These are phyloP conservation scores for Magnaporthiopsis rhizophila DNA, from an alignment of 2,329 filamentous ascomycete genomes.

Conservation along the genomic window DNA sequence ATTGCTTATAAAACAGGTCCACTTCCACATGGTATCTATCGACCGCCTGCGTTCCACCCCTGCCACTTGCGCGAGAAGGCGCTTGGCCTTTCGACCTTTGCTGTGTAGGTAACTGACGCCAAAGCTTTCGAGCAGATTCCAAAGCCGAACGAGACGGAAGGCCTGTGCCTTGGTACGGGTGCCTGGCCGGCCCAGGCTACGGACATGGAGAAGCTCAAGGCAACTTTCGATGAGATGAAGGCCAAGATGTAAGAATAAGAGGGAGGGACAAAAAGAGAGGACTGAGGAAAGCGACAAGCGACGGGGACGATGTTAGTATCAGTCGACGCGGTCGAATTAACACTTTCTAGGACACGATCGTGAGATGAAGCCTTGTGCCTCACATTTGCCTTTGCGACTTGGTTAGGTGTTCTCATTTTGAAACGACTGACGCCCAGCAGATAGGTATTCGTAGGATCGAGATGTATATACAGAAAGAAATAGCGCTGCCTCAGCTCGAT, in stretches of 20 bases:
- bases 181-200: constrained; percentile 67
- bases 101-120: not conserved
- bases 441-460: not conserved
- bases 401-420: not conserved
- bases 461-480: not conserved
- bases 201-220: constrained; percentile 79
- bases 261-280: not conserved
- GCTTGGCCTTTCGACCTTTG: not conserved
- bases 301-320: too few relatives aligned
- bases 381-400: not conserved
- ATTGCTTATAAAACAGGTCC: constrained; percentile 48
- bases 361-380: not conserved
- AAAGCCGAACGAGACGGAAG: constrained; percentile 79
- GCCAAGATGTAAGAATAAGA: constrained; percentile 60
- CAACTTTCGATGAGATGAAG: constrained; percentile 75
- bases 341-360: not conserved
- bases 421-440: not conserved
- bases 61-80: too few relatives aligned
- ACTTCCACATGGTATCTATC: constrained; percentile 77
- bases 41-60: too few relatives aligned
- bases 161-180: constrained; percentile 51
- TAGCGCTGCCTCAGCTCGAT: too few relatives aligned
- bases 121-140: constrained; percentile 58
- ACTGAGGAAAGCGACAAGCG: not conserved
- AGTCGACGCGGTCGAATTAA: too few relatives aligned